Conservation (phyloP, 306 rosid genomes). For the Senna tora region DNA sequence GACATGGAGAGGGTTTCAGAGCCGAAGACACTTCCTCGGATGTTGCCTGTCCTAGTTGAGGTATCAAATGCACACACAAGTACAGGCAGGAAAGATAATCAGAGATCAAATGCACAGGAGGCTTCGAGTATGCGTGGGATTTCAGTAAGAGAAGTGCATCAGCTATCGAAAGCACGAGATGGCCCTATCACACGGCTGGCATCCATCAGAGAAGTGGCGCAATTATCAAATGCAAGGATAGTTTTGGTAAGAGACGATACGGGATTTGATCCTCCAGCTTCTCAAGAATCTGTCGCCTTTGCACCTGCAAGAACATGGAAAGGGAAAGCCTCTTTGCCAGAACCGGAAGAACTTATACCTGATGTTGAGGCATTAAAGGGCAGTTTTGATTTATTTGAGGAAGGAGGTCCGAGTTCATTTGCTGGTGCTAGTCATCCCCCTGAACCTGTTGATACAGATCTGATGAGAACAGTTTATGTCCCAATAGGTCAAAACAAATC, state of each 20-base stretch:
- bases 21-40: slow-evolving; percentile 57
- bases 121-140: slow-evolving; percentile 39
- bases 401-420: slow-evolving; percentile 72
- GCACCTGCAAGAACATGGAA: slow-evolving; percentile 54
- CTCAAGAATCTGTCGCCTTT: slow-evolving; percentile 50
- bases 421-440: slow-evolving; percentile 99
- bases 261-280: slow-evolving; percentile 48
- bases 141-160: slow-evolving; percentile 54
- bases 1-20: slow-evolving; percentile 86
- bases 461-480: slow-evolving; percentile 77
- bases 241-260: slow-evolving; percentile 58
- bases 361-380: slow-evolving; percentile 61
- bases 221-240: slow-evolving; percentile 60
- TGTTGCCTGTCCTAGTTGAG: slow-evolving; percentile 57
- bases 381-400: slow-evolving; percentile 59
- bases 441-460: slow-evolving; percentile 93
- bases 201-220: slow-evolving; percentile 61
- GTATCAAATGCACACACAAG: slow-evolving; percentile 40
- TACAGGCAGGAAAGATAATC: slow-evolving; percentile 46
- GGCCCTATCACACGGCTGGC: slow-evolving; percentile 44
- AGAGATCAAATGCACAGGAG: slow-evolving; percentile 43
- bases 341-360: slow-evolving; percentile 54
- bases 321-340: slow-evolving; percentile 67
- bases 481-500: slow-evolving; percentile 79
- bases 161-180: slow-evolving; percentile 51